Percentiles rank a stretch among this genome's conserved stretches.
Evolutionary conservation across 257 asterid genomes (phyloP).

Genomic region (Rehmannia glutinosa): DNA sequence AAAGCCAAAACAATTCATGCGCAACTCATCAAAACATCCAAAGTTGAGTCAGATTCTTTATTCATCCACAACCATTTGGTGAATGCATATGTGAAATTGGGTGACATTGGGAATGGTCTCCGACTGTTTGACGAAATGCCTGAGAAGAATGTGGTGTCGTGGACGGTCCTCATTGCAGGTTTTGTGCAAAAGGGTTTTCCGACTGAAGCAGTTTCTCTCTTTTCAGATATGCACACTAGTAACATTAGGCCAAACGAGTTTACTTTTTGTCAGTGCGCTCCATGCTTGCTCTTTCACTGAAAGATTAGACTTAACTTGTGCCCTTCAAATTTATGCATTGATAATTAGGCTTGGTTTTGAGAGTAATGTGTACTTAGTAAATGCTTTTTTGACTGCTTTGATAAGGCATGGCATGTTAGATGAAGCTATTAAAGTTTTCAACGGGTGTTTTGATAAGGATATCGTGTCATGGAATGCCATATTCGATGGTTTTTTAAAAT

Average conservation of each 20-base stretch:
- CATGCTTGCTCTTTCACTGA: conserved; percentile 56
- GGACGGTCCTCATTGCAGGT: conserved; percentile 76
- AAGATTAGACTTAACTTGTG: conserved; percentile 32
- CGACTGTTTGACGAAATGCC: conserved; percentile 72
- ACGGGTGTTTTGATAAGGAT: conserved; percentile 37
- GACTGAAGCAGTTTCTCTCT: conserved; percentile 39
- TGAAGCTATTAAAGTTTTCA: conserved; percentile 49
- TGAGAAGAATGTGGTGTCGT: conserved; percentile 53
- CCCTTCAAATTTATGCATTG: conserved; percentile 50
- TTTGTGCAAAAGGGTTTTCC: conserved; percentile 57
- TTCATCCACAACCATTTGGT: conserved; percentile 53
- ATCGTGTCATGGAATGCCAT: conserved; percentile 76
- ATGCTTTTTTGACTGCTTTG: conserved; percentile 53
- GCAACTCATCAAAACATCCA: conserved; percentile 34
- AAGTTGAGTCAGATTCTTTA: conserved; percentile 18
- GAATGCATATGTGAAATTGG: conserved; percentile 47
- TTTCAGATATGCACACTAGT: conserved; percentile 45
- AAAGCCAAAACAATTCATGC: conserved; percentile 43
- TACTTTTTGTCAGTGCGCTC: conserved; percentile 63
- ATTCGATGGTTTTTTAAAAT: conserved; percentile 51
- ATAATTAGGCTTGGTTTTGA: conserved; percentile 53
- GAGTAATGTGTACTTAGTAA: conserved; percentile 45
- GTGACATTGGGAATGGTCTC: conserved; percentile 31
- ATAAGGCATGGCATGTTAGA: conserved; percentile 43
- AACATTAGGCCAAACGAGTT: conserved; percentile 52